A percentile compares a stretch with the other conserved stretches of the same genome.
phyloP scores from a whole-genome alignment of 2,329 filamentous ascomycete species.

The Colletotrichum nymphaeae region DNA sequence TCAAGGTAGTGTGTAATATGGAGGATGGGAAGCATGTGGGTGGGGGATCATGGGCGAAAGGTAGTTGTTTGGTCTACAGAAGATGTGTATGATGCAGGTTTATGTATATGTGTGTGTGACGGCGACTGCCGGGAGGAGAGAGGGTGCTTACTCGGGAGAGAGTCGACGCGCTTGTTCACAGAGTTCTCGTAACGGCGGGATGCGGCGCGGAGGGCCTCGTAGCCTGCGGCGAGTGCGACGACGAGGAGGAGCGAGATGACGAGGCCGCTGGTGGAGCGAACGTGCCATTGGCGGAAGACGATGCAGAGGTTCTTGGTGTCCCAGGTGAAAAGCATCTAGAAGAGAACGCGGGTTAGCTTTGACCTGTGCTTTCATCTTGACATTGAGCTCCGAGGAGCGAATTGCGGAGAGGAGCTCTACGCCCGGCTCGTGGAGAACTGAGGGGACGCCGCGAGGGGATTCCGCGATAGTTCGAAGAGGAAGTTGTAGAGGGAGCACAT shows the following conservation, averaged over 20 bases:
- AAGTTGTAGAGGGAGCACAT: neutral
- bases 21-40: constrained; percentile 11
- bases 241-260: constrained; percentile 86
- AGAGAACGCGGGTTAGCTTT: constrained; percentile 33
- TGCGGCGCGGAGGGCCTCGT: constrained; percentile 85
- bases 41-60: neutral
- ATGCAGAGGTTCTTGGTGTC: constrained; percentile 94
- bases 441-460: neutral
- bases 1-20: constrained; percentile 13
- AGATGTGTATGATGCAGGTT: neutral
- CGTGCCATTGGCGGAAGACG: constrained; percentile 91
- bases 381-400: neutral
- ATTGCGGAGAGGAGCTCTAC: neutral
- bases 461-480: neutral
- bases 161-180: constrained; percentile 59
- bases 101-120: neutral
- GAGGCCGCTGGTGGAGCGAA: constrained; percentile 79
- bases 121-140: constrained; percentile 8
- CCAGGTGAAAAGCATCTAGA: constrained; percentile 99
- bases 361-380: neutral
- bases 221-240: constrained; percentile 86
- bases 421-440: neutral
- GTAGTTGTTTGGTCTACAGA: neutral
- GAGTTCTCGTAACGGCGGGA: constrained; percentile 81
- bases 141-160: constrained; percentile 62